These are phyloP conservation scores for Cornus florida DNA, from an alignment of 148 eudicot genomes.

Conservation along the genomic window DNA sequence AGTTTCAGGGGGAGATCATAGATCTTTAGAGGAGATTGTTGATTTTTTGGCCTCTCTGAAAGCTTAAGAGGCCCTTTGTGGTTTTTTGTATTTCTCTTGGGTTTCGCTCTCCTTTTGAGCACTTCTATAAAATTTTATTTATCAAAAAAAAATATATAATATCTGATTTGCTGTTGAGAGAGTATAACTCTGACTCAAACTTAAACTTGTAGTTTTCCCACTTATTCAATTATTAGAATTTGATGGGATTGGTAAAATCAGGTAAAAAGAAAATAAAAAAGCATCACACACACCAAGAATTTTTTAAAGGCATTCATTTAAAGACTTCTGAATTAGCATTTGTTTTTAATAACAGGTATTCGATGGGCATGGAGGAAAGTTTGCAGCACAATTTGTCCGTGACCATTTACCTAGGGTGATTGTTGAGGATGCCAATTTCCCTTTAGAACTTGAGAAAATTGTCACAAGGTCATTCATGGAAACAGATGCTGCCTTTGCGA, in stretches of 20 bases:
- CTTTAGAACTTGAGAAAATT: constrained; percentile 84
- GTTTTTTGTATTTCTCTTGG: too few species aligned
- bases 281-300: neutral
- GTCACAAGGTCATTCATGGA: constrained; percentile 80
- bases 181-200: too few species aligned
- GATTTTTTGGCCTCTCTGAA: too few species aligned
- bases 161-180: too few species aligned
- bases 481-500: constrained; percentile 84
- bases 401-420: constrained; percentile 90
- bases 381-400: constrained; percentile 89
- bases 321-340: neutral
- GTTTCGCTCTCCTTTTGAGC: too few species aligned
- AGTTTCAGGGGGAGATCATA: too few species aligned
- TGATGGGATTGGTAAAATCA: neutral
- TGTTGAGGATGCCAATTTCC: constrained; percentile 90
- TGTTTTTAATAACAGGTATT: constrained; percentile 57
- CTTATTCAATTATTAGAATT: neutral
- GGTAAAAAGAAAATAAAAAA: neutral
- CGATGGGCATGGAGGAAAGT: constrained; percentile 95
- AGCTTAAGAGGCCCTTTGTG: too few species aligned
- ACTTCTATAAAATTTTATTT: too few species aligned
- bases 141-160: too few species aligned
- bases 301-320: neutral
- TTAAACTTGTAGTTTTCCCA: neutral
- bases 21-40: too few species aligned